Percentiles rank a stretch among this genome's conserved stretches.
These are phyloP conservation scores for Lithohypha guttulata DNA, from an alignment of 2,329 filamentous ascomycete genomes.

Conservation along the genomic window DNA sequence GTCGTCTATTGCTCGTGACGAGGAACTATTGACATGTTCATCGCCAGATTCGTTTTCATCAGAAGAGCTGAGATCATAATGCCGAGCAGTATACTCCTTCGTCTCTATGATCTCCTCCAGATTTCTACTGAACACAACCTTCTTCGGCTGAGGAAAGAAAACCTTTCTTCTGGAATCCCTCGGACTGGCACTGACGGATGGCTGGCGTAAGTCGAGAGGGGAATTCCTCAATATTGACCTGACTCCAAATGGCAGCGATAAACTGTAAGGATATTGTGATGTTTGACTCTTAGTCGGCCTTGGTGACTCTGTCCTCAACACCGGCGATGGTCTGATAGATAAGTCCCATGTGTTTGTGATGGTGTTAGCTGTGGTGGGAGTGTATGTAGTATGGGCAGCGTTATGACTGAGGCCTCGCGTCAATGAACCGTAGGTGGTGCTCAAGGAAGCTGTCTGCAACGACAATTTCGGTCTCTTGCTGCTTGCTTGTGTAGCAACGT, in stretches of 20 bases:
- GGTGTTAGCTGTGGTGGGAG: conserved; percentile 51
- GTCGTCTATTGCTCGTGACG: neutral
- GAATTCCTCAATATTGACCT: conserved; percentile 40
- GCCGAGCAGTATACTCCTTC: conserved; percentile 43
- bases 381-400: conserved; percentile 37
- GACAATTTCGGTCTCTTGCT: conserved; percentile 46
- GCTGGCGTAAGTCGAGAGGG: conserved; percentile 29
- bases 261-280: conserved; percentile 24
- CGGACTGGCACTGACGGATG: conserved; percentile 30
- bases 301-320: conserved; percentile 26
- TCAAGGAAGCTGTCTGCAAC: conserved; percentile 45
- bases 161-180: conserved; percentile 29
- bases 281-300: conserved; percentile 13
- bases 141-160: conserved; percentile 46
- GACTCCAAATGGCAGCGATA: conserved; percentile 35
- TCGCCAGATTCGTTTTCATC: conserved; percentile 13
- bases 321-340: conserved; percentile 29
- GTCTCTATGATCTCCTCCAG: conserved; percentile 51
- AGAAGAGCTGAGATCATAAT: conserved; percentile 40
- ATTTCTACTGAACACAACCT: conserved; percentile 45
- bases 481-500: neutral
- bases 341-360: conserved; percentile 49
- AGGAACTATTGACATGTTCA: neutral
- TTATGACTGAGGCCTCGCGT: conserved; percentile 43
- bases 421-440: conserved; percentile 43